Percentiles rank a stretch among this genome's conserved stretches.
Evolutionary conservation across 163 green algal genomes (phyloP).

Genomic region (Chlamydomonas reinhardtii): DNA sequence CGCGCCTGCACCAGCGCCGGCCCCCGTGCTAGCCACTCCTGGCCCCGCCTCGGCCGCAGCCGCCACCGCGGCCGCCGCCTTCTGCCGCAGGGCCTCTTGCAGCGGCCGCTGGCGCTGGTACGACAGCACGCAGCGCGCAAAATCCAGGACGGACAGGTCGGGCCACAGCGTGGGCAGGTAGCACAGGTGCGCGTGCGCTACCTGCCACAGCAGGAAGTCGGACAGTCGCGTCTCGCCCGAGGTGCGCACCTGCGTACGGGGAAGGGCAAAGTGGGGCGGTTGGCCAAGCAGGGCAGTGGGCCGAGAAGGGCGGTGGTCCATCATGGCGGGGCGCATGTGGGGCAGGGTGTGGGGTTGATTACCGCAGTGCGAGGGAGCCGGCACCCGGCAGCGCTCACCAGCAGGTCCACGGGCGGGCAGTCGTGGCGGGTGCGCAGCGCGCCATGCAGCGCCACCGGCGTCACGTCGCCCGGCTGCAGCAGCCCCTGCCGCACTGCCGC

Average conservation of each 20-base stretch:
- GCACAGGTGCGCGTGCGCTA: conserved; percentile 70
- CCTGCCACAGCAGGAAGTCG: conserved; percentile 95
- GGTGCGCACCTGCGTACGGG: conserved; percentile 77
- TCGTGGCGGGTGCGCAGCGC: conserved; percentile 65
- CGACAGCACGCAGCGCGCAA: conserved; percentile 70
- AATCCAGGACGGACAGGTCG: conserved; percentile 80
- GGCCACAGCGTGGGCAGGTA: conserved; percentile 85
- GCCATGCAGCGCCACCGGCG: conserved; percentile 51
- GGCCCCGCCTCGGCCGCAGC: no score
- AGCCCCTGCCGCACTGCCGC: conserved; percentile 23
- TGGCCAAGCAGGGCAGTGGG: no score
- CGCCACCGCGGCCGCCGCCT: no score
- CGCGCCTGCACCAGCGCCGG: no score
- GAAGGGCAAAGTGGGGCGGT: no score
- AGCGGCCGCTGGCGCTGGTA: conserved; percentile 66
- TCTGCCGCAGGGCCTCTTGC: no score
- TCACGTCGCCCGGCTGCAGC: conserved; percentile 62
- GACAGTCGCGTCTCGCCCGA: conserved; percentile 91
- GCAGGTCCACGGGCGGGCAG: conserved; percentile 84
- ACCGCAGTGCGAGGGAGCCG: no score
- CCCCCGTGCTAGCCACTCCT: no score
- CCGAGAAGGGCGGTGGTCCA: no score
- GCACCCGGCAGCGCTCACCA: no score
- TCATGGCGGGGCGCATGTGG: no score
- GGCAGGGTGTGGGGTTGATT: no score